These are phyloP conservation scores for Halophytophthora polymorphica DNA, from an alignment of 352 stramenopile genomes.

Conservation along the genomic window DNA sequence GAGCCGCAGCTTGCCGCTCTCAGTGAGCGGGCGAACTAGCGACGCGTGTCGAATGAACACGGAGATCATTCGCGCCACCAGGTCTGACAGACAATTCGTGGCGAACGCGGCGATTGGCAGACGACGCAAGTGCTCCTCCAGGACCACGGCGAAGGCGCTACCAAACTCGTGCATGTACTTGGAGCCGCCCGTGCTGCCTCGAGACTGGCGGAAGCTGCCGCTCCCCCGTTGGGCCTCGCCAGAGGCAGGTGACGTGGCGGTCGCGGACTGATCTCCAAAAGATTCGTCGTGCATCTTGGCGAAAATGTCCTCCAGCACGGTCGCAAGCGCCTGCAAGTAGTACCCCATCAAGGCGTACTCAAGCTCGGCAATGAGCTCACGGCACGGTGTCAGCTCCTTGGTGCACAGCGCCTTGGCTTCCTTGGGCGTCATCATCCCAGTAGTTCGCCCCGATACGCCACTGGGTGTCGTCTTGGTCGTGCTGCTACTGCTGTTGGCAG, in stretches of 20 bases:
- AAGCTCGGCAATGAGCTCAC: conserved; percentile 47
- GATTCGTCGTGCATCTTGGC: conserved; percentile 86
- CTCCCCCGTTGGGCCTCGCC: conserved; percentile 14
- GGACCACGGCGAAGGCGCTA: conserved; percentile 54
- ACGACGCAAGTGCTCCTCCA: conserved; percentile 72
- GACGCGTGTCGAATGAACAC: conserved; percentile 77
- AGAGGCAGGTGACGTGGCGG: conserved; percentile 5
- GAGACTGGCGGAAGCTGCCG: conserved; percentile 11
- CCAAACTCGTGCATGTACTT: conserved; percentile 82
- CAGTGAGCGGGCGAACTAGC: conserved; percentile 66
- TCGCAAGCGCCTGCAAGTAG: conserved; percentile 67
- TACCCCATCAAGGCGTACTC: conserved; percentile 61
- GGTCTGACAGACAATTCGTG: conserved; percentile 53
- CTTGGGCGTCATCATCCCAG: conserved; percentile 28
- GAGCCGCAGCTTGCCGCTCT: conserved; percentile 73
- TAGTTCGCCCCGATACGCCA: conserved; percentile 3
- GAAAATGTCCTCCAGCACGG: conserved; percentile 56
- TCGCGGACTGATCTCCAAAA: conserved; percentile 48
- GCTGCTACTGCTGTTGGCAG: conserved; percentile 10
- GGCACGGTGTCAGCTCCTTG: conserved; percentile 42
- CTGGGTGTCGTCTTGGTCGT: conserved; percentile 5
- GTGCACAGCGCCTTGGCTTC: conserved; percentile 36
- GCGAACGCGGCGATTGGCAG: conserved; percentile 52
- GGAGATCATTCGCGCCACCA: conserved; percentile 69
- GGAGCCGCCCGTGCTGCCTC: conserved; percentile 36